Evolutionary conservation across 2,329 filamentous ascomycete species (phyloP).

Genomic region (Simplicillium sp.): DNA sequence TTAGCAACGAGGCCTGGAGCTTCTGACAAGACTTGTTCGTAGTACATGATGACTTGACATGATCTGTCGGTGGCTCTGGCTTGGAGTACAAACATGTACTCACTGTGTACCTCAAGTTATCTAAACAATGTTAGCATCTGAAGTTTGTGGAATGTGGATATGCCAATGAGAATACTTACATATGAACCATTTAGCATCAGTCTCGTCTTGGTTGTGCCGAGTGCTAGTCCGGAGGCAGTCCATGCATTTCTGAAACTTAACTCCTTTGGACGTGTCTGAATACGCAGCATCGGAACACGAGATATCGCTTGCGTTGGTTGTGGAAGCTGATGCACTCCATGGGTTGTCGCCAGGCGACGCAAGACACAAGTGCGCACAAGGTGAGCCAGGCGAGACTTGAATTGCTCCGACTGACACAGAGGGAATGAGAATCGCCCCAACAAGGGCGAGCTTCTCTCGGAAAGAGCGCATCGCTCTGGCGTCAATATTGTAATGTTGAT

Average conservation of each 20-base stretch:
- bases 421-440: slow-evolving; percentile 8
- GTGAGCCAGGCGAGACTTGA: slow-evolving; percentile 39
- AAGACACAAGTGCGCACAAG: slow-evolving; percentile 38
- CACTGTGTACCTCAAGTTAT: slow-evolving; percentile 39
- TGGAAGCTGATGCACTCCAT: slow-evolving; percentile 23
- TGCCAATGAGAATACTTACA: slow-evolving; percentile 25
- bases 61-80: slow-evolving; percentile 17
- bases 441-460: too few relatives aligned
- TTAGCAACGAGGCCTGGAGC: slow-evolving; percentile 26
- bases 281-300: slow-evolving; percentile 33
- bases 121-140: slow-evolving; percentile 21
- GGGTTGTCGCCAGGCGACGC: slow-evolving; percentile 23
- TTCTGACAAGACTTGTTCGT: slow-evolving; percentile 29
- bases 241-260: slow-evolving; percentile 36
- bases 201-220: slow-evolving; percentile 25
- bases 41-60: slow-evolving; percentile 28
- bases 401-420: slow-evolving; percentile 18
- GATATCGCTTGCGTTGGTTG: slow-evolving; percentile 36
- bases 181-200: slow-evolving; percentile 34
- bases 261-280: slow-evolving; percentile 23
- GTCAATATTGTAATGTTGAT: too few relatives aligned
- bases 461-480: too few relatives aligned
- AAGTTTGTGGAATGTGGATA: slow-evolving; percentile 14
- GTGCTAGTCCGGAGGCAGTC: slow-evolving; percentile 37
- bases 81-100: slow-evolving; percentile 34